Evolutionary conservation across 1,139 yeast species (phyloP), one percentile per base, ranked within the genome.

Genomic region (Magnusiomyces starmeri): DNA sequence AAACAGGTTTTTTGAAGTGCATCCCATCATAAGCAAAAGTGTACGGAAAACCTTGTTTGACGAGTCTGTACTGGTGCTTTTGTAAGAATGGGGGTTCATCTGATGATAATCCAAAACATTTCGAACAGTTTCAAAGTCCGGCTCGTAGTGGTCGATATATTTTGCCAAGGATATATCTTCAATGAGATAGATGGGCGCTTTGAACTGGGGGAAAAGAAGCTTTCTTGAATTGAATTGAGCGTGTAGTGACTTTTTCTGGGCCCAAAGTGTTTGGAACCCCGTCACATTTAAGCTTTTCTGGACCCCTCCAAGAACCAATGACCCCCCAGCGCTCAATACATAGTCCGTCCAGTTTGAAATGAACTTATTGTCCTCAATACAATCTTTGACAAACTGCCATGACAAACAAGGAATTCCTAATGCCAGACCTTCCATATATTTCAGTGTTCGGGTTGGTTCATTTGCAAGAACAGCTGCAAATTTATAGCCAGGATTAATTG

Each of bases 331-430:
- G 1, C 95, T 85, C 42, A 89, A 69, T 2, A 85, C 62, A 64
- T 82, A 89, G 26, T 74, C 69, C 16, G 64, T 70, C 82, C 90
- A 81, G 26, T 65, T 59, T 9, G 54, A 59, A 25, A 64, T 48
- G 22, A 59, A 59, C 10, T 61, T 57, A 2, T 71, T 62, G 16
- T 66, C 64, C 2, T 60, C 58, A 1, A 78, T 60, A 53, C 85
- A 76, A 56, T 82, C 84, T n/a, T 69, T 66, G 9, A 90, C 72
- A 59, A 77, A 89, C 14, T 70, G 65, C 56, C 77, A 76, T 2
- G 87, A 81, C 32, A 90, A 62, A 20, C 88, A 77, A 1, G 97
- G 97, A 95, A 96, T 88, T 1, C 95, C 94, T 43, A 89, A 65
- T 0, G 95, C 88, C n/a, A 89, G 68, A 0, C 86, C 81, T 62